Base-by-base conservation (phyloP, 441 rosid species). In the Rhodomyrtus psidioides region DNA sequence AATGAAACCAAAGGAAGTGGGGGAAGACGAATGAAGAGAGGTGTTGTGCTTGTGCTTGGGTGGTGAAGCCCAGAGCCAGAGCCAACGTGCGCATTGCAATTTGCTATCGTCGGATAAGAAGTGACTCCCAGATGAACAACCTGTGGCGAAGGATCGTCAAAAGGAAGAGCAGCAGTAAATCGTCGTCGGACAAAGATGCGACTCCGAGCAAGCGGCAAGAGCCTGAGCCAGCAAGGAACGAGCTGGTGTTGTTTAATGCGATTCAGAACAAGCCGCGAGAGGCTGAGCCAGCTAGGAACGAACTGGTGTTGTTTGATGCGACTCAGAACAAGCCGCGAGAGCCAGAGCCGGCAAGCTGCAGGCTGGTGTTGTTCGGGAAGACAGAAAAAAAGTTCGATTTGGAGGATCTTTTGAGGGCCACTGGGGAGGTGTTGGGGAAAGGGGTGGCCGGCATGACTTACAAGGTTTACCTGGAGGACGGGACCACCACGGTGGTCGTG, bases 1-100 rank as follows among this genome's bases (percentile, higher is more conserved):
- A n/a, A n/a, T n/a, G n/a, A n/a, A n/a, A n/a, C n/a, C n/a, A n/a
- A n/a, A n/a, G n/a, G n/a, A n/a, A n/a, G n/a, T n/a, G n/a, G 65
- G 0, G 0, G 5, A 27, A 27, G 39, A 59, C 27, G 34, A 27
- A 27, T 59, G 17, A 59, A 27, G 5, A 7, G 6, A 0, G 21
- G 21, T 7, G 1, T n/a, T n/a, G n/a, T n/a, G n/a, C n/a, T 27
- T 0, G 70, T 0, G 0, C 34, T 59, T 14, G 21, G 34, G 19
- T 4, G 21, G 34, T 59, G 70, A 14, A n/a, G n/a, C n/a, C n/a
- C n/a, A n/a, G n/a, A 27, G 9, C 34, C 70, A 57, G 14, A 2
- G 30, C 62, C 0, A n/a, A 57, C 0, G 8, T 2, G 70, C 27
- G 70, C 70, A 2, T 34, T 34, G 34, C 70, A 27, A 12, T 27